These are phyloP conservation scores for Monosporascus sp. DNA, from an alignment of 2,329 filamentous ascomycete genomes.

Conservation along the genomic window DNA sequence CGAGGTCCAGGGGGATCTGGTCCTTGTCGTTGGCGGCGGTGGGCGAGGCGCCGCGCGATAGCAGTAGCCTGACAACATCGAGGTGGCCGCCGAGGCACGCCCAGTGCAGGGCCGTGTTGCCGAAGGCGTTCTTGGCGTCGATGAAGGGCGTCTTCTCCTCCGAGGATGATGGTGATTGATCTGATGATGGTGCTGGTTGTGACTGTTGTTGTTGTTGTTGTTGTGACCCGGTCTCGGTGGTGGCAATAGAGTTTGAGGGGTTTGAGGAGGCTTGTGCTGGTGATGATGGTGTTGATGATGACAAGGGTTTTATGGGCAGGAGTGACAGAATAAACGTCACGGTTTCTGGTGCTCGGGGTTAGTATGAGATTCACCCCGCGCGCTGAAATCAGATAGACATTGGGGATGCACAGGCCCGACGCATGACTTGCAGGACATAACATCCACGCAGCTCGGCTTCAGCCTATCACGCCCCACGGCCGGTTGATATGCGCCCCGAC, in stretches of 20 bases:
- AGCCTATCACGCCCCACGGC: no score
- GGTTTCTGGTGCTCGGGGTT: conserved; percentile 27
- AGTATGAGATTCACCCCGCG: not conserved
- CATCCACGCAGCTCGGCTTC: no score
- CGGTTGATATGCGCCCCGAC: no score
- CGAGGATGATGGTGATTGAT: conserved; percentile 36
- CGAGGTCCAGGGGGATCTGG: conserved; percentile 72
- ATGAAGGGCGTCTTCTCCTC: conserved; percentile 43
- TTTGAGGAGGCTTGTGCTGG: conserved; percentile 10
- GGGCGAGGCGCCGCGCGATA: conserved; percentile 72
- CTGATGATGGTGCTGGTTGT: conserved; percentile 14
- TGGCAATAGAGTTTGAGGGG: not conserved
- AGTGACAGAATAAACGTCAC: conserved; percentile 40
- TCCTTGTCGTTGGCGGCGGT: conserved; percentile 77
- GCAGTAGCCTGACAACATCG: conserved; percentile 68
- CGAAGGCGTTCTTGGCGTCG: conserved; percentile 69
- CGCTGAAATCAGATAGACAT: conserved; percentile 1
- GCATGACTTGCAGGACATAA: no score
- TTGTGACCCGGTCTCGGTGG: conserved; percentile 4
- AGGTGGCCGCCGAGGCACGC: conserved; percentile 86
- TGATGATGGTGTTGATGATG: conserved; percentile 11
- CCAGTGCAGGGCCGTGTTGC: conserved; percentile 93
- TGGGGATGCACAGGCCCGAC: not conserved
- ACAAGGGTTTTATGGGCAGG: conserved; percentile 25
- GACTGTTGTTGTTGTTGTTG: conserved; percentile 3